Evolutionary conservation across 208 protist species (phyloP), one percentile per base, ranked within the genome.

Genomic region (Acanthamoeba quina): DNA sequence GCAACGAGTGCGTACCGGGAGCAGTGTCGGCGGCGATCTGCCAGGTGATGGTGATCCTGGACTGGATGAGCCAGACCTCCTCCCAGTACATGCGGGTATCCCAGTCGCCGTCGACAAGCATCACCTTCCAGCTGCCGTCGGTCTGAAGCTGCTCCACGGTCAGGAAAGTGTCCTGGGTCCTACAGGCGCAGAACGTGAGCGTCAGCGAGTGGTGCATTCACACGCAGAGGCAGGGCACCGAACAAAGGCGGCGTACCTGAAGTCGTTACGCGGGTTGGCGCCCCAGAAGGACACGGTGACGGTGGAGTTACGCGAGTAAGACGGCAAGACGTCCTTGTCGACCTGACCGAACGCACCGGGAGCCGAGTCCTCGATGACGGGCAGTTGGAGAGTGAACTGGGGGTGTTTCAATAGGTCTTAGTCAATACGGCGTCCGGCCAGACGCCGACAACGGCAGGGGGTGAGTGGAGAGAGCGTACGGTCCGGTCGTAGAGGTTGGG

Each of bases 231-330:
- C 66, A 37, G n/a, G 29, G n/a, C 17, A 37, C 24, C 15, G n/a
- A 37, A 26, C 11, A 11, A 85, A 1, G 44, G 44, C 54, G 17
- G 47, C 52, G 49, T 41, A 86, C 78, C 78, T 86, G 82, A 54
- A 93, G 94, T 96, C 90, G 44, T 96, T 96, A 93, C 96, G 94
- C 9, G 90, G 94, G 94, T 96, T 95, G 41, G 89, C 96, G 72
- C 94, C 94, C 68, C 95, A 95, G 68, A 97, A 97, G 60, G 86
- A 60, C n/a, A 94, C 95, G 4, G 60, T 80, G 64, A 94, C 94
- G 29, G 56, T 94, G 3, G 72, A 60, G 64, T 74, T 64, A 62
- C 56, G 11, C 3, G 47, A 31, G 64, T 96, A 96, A 5, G 70
- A 56, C 7, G 92, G 19, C 17, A 78, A 17, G 21, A 68, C 92